Evolutionary conservation across 1,284 basidiomycete species (phyloP).

Genomic region (Porogramme epimiltina): DNA sequence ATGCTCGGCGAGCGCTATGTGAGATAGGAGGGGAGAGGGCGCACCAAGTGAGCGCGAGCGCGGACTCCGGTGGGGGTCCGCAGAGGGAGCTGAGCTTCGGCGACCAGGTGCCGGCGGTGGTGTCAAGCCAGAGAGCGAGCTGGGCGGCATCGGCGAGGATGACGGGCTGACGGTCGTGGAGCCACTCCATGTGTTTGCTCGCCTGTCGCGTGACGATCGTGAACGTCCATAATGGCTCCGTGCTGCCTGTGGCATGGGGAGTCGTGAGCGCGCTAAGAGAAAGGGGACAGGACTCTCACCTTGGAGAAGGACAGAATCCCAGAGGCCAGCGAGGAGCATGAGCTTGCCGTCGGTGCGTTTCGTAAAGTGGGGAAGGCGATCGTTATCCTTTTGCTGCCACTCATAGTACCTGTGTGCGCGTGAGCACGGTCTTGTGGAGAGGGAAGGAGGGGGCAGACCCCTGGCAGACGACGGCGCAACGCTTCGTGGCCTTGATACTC

Average conservation of each 20-base stretch:
- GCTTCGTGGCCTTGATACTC: conserved; percentile 74
- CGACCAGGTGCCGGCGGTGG: conserved; percentile 64
- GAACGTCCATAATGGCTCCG: conserved; percentile 76
- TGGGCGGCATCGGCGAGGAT: conserved; percentile 70
- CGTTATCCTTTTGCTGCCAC: conserved; percentile 84
- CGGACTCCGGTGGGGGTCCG: conserved; percentile 60
- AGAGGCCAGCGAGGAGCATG: conserved; percentile 89
- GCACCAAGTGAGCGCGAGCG: conserved; percentile 70
- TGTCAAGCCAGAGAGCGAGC: conserved; percentile 80
- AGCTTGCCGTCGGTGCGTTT: conserved; percentile 68
- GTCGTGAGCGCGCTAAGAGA: neutral
- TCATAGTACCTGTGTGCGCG: conserved; percentile 75
- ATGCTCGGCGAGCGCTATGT: neutral
- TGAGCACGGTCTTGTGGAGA: neutral
- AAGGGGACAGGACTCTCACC: conserved; percentile 40
- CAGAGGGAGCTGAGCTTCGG: conserved; percentile 64
- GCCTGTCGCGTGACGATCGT: conserved; percentile 88
- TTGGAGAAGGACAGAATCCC: conserved; percentile 73
- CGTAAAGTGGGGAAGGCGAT: conserved; percentile 80
- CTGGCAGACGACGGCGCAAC: conserved; percentile 80
- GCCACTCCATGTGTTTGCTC: conserved; percentile 67
- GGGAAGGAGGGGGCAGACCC: conserved; percentile 42
- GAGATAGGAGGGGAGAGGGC: conserved; percentile 24
- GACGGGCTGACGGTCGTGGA: conserved; percentile 93
- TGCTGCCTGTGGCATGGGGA: conserved; percentile 41